These are phyloP conservation scores for Diaporthe sp. DNA, from an alignment of 2,329 filamentous ascomycete species.

Conservation along the genomic window DNA sequence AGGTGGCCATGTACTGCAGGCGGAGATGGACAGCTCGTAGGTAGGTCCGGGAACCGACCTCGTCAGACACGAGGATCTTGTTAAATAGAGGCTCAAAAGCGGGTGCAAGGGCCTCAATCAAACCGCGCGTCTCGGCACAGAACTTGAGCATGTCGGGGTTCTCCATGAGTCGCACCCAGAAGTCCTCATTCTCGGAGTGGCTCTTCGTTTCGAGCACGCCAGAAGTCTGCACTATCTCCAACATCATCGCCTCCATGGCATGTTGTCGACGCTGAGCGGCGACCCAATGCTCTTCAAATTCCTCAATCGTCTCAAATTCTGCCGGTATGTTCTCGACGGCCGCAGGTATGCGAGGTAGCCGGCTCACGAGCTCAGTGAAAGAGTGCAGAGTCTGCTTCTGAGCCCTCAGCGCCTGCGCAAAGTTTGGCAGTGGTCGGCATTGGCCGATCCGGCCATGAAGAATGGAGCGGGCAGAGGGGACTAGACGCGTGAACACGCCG, in stretches of 20 bases:
- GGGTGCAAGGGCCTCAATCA: neutral
- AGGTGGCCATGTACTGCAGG: constrained; percentile 38
- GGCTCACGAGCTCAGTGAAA: constrained; percentile 44
- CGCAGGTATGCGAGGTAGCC: constrained; percentile 37
- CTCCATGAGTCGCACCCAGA: constrained; percentile 7
- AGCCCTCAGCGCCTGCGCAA: constrained; percentile 40
- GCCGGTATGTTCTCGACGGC: constrained; percentile 40
- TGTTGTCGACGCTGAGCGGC: neutral
- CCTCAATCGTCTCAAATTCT: constrained; percentile 13
- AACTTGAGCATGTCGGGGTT: neutral
- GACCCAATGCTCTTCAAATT: constrained; percentile 5
- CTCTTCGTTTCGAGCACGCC: neutral
- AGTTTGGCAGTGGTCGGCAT: constrained; percentile 43
- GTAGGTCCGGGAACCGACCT: neutral
- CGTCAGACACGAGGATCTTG: constrained; percentile 44
- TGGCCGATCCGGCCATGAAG: constrained; percentile 42
- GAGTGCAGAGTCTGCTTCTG: constrained; percentile 45
- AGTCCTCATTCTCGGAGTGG: neutral
- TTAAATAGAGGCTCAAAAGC: constrained; percentile 48
- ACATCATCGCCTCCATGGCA: neutral
- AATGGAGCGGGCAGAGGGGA: constrained; percentile 39
- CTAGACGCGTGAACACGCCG: constrained; percentile 1
- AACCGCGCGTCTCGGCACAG: neutral
- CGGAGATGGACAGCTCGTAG: constrained; percentile 8
- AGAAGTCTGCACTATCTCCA: neutral